phyloP scores from a whole-genome alignment of 345 rosid genomes.

The Pistacia atlantica region DNA sequence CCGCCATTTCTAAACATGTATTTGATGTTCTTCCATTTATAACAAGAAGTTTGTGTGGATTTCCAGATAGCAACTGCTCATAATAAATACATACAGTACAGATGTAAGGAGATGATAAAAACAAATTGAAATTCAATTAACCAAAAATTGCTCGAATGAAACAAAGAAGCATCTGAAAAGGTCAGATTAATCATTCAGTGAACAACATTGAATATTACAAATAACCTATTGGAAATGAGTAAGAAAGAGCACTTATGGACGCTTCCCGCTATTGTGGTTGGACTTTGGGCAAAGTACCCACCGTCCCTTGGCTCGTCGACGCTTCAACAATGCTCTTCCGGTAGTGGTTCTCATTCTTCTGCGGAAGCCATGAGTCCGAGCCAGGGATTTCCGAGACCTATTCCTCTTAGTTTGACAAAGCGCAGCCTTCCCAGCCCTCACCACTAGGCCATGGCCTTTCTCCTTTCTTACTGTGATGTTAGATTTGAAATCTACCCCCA shows the following conservation, averaged over 20 bases:
- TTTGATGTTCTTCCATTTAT: not conserved
- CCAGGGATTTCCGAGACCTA: conserved; percentile 89
- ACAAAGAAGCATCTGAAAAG: conserved; percentile 9
- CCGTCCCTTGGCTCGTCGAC: conserved; percentile 91
- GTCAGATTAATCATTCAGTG: conserved; percentile 7
- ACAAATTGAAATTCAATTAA: conserved; percentile 14
- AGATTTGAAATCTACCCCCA: conserved; percentile 55
- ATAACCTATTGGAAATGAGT: not conserved
- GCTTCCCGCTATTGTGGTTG: conserved; percentile 77
- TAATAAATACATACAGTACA: not conserved
- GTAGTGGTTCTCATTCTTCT: conserved; percentile 84
- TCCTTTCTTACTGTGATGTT: conserved; percentile 32
- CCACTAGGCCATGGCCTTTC: conserved; percentile 64
- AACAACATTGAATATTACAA: conserved; percentile 15
- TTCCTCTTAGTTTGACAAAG: conserved; percentile 91
- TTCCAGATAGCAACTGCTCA: not conserved
- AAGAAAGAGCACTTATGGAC: conserved; percentile 26
- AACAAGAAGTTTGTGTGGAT: not conserved
- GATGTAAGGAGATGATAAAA: not conserved
- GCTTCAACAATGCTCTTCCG: conserved; percentile 82
- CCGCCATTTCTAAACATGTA: not conserved
- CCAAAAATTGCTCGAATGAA: conserved; percentile 5
- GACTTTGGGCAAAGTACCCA: conserved; percentile 91
- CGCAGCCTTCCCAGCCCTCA: conserved; percentile 86
- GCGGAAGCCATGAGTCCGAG: conserved; percentile 94